phyloP scores from a whole-genome alignment of 352 stramenopile species.

The Phytophthora brassicae region DNA sequence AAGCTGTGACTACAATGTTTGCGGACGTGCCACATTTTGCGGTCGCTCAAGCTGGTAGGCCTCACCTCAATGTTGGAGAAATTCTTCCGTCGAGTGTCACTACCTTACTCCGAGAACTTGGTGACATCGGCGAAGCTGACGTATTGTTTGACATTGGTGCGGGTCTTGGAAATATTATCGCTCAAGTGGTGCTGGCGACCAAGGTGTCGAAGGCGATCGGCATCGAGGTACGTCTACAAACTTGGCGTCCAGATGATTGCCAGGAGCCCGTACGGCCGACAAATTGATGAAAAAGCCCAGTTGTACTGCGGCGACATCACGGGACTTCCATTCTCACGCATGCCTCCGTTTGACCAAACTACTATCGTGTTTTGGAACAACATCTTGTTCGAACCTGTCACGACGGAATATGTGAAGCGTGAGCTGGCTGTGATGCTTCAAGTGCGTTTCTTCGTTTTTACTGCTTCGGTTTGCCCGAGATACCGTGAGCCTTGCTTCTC shows the following conservation, averaged over 20 bases:
- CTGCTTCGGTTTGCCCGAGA: neutral
- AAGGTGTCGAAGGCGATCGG: too few relatives aligned
- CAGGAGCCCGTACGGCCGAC: neutral
- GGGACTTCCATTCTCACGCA: neutral
- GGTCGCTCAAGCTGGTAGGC: neutral
- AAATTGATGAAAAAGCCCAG: neutral
- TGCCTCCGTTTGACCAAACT: neutral
- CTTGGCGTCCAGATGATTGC: neutral
- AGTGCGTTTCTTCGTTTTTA: neutral
- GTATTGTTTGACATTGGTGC: neutral
- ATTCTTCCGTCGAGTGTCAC: neutral
- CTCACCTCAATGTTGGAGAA: conserved; percentile 6
- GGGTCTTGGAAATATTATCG: neutral
- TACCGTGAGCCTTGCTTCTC: neutral
- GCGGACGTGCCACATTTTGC: neutral
- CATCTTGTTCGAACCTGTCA: neutral
- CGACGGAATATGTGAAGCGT: neutral
- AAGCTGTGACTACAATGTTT: neutral
- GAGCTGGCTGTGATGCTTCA: neutral
- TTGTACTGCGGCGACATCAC: neutral
- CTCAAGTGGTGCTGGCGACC: too few relatives aligned
- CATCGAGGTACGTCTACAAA: neutral
- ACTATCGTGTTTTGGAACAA: neutral
- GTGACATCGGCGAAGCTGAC: neutral
- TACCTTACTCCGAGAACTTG: neutral